These are phyloP conservation scores for Acanthamoeba divionensis DNA, from an alignment of 208 protist genomes.

Conservation along the genomic window DNA sequence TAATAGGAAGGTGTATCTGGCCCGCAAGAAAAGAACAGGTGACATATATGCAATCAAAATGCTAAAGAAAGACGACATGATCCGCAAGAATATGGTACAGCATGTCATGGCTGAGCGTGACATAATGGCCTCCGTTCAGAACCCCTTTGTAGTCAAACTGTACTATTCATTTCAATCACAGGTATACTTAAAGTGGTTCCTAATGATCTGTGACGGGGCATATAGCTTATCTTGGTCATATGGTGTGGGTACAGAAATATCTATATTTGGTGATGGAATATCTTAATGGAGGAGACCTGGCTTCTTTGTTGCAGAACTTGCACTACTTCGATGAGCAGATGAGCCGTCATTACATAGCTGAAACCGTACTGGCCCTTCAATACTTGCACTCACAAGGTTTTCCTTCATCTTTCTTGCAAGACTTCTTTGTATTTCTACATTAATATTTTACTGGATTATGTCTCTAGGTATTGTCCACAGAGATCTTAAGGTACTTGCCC, in stretches of 20 bases:
- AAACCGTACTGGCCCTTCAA: conserved; percentile 75
- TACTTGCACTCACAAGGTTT: conserved; percentile 72
- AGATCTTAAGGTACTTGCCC: conserved; percentile 5
- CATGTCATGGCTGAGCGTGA: conserved; percentile 74
- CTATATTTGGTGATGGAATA: conserved; percentile 83
- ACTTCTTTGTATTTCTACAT: too few species aligned
- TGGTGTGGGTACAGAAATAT: too few species aligned
- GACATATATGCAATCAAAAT: conserved; percentile 82
- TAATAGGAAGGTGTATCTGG: conserved; percentile 69
- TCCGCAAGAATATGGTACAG: conserved; percentile 77
- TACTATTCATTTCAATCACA: conserved; percentile 80
- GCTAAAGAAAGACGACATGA: conserved; percentile 73
- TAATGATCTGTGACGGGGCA: too few species aligned
- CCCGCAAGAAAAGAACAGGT: conserved; percentile 73
- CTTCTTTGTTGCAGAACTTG: conserved; percentile 62
- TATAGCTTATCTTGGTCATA: too few species aligned
- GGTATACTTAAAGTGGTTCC: not conserved
- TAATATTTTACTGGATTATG: too few species aligned
- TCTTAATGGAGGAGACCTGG: conserved; percentile 77
- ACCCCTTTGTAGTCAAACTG: conserved; percentile 79
- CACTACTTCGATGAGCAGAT: not conserved
- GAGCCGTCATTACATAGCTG: conserved; percentile 68
- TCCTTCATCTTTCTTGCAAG: not conserved
- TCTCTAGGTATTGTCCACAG: conserved; percentile 60
- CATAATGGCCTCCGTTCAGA: conserved; percentile 68